Evolutionary conservation across 2,329 filamentous ascomycete genomes (phyloP).

Genomic region (Aureobasidium mangrovei): DNA sequence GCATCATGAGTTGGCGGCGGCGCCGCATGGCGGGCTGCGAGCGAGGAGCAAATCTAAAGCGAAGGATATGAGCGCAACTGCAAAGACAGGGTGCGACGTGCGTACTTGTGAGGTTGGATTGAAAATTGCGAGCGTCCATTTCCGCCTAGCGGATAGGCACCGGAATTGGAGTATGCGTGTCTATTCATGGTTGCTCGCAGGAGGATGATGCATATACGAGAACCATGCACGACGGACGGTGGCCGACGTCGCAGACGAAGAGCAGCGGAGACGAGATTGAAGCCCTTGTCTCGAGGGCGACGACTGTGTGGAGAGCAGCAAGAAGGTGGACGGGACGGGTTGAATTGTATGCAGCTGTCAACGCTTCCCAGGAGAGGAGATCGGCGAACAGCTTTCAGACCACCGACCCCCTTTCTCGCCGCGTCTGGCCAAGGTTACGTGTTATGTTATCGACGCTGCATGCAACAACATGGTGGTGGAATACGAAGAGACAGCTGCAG

Average conservation of each 20-base stretch:
- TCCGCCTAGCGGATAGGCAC: conserved; percentile 17
- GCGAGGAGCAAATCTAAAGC: conserved; percentile 70
- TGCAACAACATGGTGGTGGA: conserved; percentile 2
- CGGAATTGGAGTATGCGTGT: conserved; percentile 16
- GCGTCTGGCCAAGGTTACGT: conserved; percentile 5
- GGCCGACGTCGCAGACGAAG: background rate
- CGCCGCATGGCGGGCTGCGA: conserved; percentile 64
- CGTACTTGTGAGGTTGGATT: conserved; percentile 18
- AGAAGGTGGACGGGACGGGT: background rate
- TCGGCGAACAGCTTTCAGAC: conserved; percentile 9
- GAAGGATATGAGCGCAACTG: background rate
- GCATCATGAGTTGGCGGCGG: conserved; percentile 62
- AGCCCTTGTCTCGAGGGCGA: background rate
- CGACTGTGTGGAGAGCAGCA: background rate
- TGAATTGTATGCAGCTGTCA: background rate
- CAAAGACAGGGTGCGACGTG: background rate
- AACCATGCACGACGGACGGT: conserved; percentile 4
- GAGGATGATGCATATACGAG: conserved; percentile 10
- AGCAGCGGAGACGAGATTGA: background rate
- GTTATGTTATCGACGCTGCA: background rate
- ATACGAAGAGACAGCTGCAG: background rate
- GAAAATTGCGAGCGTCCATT: conserved; percentile 15
- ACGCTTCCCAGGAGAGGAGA: conserved; percentile 2
- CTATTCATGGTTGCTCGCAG: conserved; percentile 15
- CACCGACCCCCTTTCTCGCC: conserved; percentile 7